Conservation (phyloP, 2,329 filamentous ascomycete species). For the Paracamarosporium sp. region DNA sequence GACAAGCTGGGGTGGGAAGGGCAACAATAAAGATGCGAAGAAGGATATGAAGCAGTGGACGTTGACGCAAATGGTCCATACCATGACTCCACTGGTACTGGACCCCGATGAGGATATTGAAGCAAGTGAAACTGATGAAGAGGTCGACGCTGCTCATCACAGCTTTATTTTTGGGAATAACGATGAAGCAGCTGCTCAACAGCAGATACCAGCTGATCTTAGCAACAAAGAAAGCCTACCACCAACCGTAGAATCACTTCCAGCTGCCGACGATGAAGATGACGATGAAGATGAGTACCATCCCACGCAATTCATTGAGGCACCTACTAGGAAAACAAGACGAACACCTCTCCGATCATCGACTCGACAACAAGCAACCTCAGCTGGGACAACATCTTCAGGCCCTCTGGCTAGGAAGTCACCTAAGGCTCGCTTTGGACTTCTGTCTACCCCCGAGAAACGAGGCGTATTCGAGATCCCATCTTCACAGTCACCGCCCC, state of each 20-base stretch:
- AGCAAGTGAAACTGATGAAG: slow-evolving; percentile 19
- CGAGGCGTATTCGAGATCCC: slow-evolving; percentile 38
- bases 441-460: slow-evolving; percentile 42
- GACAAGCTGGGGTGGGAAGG: slow-evolving; percentile 27
- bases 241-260: neutral
- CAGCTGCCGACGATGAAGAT: neutral
- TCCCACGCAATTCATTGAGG: slow-evolving; percentile 36
- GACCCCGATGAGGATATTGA: slow-evolving; percentile 26
- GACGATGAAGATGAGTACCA: slow-evolving; percentile 31
- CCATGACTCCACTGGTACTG: slow-evolving; percentile 23
- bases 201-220: slow-evolving; percentile 19
- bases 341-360: slow-evolving; percentile 14
- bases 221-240: neutral
- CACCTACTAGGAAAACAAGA: slow-evolving; percentile 20
- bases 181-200: neutral
- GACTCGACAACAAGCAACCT: neutral
- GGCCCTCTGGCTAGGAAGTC: slow-evolving; percentile 4
- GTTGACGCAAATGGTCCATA: slow-evolving; percentile 44
- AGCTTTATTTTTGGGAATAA: slow-evolving; percentile 12
- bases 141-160: neutral
- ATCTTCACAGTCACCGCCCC: slow-evolving; percentile 44
- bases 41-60: slow-evolving; percentile 36
- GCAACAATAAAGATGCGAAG: slow-evolving; percentile 21
- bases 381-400: neutral
- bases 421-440: slow-evolving; percentile 29